Percentiles rank a stretch among this genome's conserved stretches.
Conservation (phyloP, 768 basidiomycete species). For the Psilocybe tampanensis region DNA sequence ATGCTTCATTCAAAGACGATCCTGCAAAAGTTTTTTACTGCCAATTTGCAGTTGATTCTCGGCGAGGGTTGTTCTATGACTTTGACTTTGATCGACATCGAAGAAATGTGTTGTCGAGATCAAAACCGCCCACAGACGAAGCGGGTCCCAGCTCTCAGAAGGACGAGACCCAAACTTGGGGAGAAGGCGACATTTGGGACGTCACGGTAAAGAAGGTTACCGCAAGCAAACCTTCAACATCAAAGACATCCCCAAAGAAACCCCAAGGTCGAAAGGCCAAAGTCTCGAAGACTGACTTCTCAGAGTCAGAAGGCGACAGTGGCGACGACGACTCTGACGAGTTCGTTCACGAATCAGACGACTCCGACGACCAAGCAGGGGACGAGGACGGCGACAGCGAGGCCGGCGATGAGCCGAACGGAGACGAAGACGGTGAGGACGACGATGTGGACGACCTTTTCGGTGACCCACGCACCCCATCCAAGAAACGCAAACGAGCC, state of each 20-base stretch:
- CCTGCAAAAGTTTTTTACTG: slow-evolving; percentile 50
- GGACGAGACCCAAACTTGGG: slow-evolving; percentile 29
- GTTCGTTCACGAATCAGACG: slow-evolving; percentile 28
- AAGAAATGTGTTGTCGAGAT: slow-evolving; percentile 32
- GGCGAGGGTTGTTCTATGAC: slow-evolving; percentile 62
- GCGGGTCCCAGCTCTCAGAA: slow-evolving; percentile 17
- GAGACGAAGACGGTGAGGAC: slow-evolving; percentile 26
- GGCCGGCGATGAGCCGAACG: slow-evolving; percentile 25
- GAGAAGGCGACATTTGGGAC: slow-evolving; percentile 50
- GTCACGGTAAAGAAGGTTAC: slow-evolving; percentile 30
- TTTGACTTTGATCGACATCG: slow-evolving; percentile 61
- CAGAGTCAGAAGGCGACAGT: slow-evolving; percentile 27
- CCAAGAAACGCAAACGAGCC: slow-evolving; percentile 52
- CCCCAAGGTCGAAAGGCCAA: slow-evolving; percentile 9
- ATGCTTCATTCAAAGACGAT: slow-evolving; percentile 11
- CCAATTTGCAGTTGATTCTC: slow-evolving; percentile 56
- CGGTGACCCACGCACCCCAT: slow-evolving; percentile 50
- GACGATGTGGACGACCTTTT: slow-evolving; percentile 28
- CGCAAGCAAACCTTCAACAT: neutral
- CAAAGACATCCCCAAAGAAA: slow-evolving; percentile 17
- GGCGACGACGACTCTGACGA: slow-evolving; percentile 11
- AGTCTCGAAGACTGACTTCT: slow-evolving; percentile 18
- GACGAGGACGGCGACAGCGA: slow-evolving; percentile 30
- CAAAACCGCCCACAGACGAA: slow-evolving; percentile 29
- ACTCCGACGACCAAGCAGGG: slow-evolving; percentile 18